phyloP scores from a whole-genome alignment of 352 stramenopile species.

The Globisporangium camurandrum region DNA sequence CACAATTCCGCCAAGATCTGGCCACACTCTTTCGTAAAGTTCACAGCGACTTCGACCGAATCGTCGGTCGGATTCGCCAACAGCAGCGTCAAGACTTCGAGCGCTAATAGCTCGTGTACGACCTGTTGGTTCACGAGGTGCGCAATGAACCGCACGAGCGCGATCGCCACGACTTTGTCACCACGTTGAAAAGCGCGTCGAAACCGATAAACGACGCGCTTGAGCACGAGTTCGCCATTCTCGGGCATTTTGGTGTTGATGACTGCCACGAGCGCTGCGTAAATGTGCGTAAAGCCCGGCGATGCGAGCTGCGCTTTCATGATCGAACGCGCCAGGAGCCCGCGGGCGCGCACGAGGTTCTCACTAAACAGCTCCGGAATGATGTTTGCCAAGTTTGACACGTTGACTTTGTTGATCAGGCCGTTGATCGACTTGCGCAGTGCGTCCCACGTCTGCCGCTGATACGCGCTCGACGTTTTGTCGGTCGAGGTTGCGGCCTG shows the following conservation, averaged over 20 bases:
- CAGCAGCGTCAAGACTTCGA: slow-evolving; percentile 96
- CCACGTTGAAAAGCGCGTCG: slow-evolving; percentile 93
- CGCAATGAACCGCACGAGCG: slow-evolving; percentile 95
- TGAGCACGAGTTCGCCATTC: slow-evolving; percentile 93
- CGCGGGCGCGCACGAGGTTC: slow-evolving; percentile 95
- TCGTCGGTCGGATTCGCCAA: slow-evolving; percentile 97
- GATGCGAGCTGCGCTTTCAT: slow-evolving; percentile 96
- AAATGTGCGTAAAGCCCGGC: slow-evolving; percentile 95
- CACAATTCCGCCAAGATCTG: slow-evolving; percentile 81
- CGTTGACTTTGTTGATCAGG: slow-evolving; percentile 96
- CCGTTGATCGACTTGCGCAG: slow-evolving; percentile 97
- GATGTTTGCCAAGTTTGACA: slow-evolving; percentile 93
- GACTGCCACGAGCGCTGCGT: slow-evolving; percentile 95
- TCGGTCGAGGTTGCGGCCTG: slow-evolving; percentile 34
- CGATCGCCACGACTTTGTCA: slow-evolving; percentile 94
- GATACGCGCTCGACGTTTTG: slow-evolving; percentile 65
- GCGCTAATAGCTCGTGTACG: slow-evolving; percentile 94
- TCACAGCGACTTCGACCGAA: slow-evolving; percentile 96
- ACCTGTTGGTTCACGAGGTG: slow-evolving; percentile 99
- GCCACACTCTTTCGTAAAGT: slow-evolving; percentile 96
- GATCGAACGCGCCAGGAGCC: slow-evolving; percentile 90
- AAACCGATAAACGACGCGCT: slow-evolving; percentile 93
- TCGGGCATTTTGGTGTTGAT: slow-evolving; percentile 99
- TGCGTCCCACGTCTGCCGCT: slow-evolving; percentile 93
- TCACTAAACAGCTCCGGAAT: slow-evolving; percentile 95